Base-by-base conservation (phyloP, 148 eudicot genomes). In the Camellia granthamiana region DNA sequence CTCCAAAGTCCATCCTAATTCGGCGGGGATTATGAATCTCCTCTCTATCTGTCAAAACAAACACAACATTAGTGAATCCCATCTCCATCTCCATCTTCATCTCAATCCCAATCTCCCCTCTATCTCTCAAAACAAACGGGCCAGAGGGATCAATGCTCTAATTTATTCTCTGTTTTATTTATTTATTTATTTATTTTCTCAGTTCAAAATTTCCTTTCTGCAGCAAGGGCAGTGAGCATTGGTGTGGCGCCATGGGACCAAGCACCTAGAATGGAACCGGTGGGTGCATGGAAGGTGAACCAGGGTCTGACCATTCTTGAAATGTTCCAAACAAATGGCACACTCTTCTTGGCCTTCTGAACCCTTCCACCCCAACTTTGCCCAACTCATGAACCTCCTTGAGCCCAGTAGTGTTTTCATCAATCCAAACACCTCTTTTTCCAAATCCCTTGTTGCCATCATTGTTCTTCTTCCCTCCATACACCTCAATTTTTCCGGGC, bases 161-260 rank as follows among this genome's bases (percentile, higher is more conserved):
- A 30, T 30, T 30, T 30, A 30, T 30, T 30, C 38, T 30, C 38
- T 30, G 1, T 54, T 73, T 18, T 3, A 0, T 18, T 51, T 72
- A 3, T 47, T 44, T n/a, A n/a, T n/a, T 14, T 15, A 23, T 14
- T 71, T 6, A 9, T 19, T 49, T 62, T 30, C 38, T 30, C 38
- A 63, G 38, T 3, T 55, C 74, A 70, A 77, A 78, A 88, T 82
- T 38, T 80, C 81, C 74, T 67, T 81, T 70, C 94, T 81, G 74
- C 98, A 92, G 81, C 96, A 92, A 74, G 98, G 98, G 82, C 98
- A 92, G 43, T 86, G 98, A 0, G 92, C 76, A 79, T 87, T 82
- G 49, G 72, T 81, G 54, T 94, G 79, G 5, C 92, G 86, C 97
- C 98, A 94, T 49, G 98, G 98, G 54, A 81, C 21, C 85, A 94